Evolutionary conservation across 176 grass and related monocot species (phyloP).

Genomic region (Bolboschoenus planiculmis): DNA sequence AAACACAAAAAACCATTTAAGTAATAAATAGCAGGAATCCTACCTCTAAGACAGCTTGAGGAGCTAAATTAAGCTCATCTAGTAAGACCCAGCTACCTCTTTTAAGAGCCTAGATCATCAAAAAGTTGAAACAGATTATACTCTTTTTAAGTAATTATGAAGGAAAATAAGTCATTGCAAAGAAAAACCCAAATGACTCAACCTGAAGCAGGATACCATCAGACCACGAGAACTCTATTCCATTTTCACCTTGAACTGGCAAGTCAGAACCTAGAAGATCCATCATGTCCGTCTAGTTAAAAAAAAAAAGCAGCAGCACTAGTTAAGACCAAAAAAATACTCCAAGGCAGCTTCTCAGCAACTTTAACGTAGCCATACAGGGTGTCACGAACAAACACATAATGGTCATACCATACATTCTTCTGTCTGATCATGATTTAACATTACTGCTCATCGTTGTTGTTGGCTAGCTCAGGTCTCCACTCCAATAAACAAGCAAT

Average conservation of each 20-base stretch:
- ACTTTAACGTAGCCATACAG: no score
- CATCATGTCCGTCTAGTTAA: constrained; percentile 96
- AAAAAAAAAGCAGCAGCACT: not conserved
- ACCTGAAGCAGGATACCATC: constrained; percentile 95
- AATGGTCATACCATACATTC: no score
- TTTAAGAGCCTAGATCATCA: constrained; percentile 64
- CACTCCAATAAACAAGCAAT: not conserved
- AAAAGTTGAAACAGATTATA: constrained; percentile 1
- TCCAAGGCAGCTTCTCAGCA: no score
- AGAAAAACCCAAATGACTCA: constrained; percentile 2
- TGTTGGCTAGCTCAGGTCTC: not conserved
- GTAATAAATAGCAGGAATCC: not conserved
- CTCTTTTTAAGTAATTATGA: not conserved
- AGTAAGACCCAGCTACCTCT: constrained; percentile 91
- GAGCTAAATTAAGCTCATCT: constrained; percentile 97
- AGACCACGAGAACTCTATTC: constrained; percentile 93
- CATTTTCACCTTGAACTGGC: constrained; percentile 55
- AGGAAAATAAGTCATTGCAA: not conserved
- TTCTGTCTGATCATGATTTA: no score
- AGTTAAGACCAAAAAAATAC: no score
- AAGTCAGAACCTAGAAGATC: constrained; percentile 94
- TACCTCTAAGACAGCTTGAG: constrained; percentile 83
- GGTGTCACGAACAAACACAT: not conserved
- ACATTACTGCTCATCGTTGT: not conserved
- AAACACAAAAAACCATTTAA: not conserved